Base-by-base conservation (phyloP, 805 yeast genomes). In the Saccharomycopsis selenospora region DNA sequence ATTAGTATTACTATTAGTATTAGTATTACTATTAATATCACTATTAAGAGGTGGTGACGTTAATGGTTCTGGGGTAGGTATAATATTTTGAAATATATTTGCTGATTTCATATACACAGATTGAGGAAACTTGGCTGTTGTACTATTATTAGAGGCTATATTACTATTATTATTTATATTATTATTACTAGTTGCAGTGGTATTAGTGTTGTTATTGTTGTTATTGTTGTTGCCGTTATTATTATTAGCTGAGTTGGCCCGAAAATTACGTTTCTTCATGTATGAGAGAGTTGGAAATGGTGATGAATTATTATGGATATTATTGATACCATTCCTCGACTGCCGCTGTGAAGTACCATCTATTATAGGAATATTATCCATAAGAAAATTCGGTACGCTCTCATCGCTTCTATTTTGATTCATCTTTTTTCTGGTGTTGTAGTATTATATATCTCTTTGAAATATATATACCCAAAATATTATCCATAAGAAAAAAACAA, bases 231-330 rank as follows among this genome's bases (percentile, higher is more conserved):
- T 10, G 33, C 38, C 38, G 4, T 33, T 33, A 33, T 10, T 33
- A 33, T 33, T 33, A 20, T 43, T 33, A 26, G 44, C 44, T 8
- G 50, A 29, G 17, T 46, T 42, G 6, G 46, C 40, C 38, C 46
- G 13, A 28, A 41, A 45, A 1, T 43, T 30, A 14, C 53, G 13
- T 17, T 50, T 47, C 23, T 46, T 50, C 47, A 50, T 50, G 27
- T 50, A 50, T 22, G 41, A 45, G 28, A 50, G 41, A 18, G 29
- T 28, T 11, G 48, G 38, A 40, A 38, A 48, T n/a, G 48, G 40
- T 25, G 38, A 33, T 7, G 38, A n/a, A n/a, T n/a, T 20, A 33
- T 14, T 33, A 14, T 33, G 38, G 4, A 33, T 33, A 33, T 33
- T 33, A 14, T 20, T 20, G 17, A 33, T 14, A 4, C 38, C 38